Conservation (phyloP, 441 rosid species). For the Pelargonium cotyledonis region DNA sequence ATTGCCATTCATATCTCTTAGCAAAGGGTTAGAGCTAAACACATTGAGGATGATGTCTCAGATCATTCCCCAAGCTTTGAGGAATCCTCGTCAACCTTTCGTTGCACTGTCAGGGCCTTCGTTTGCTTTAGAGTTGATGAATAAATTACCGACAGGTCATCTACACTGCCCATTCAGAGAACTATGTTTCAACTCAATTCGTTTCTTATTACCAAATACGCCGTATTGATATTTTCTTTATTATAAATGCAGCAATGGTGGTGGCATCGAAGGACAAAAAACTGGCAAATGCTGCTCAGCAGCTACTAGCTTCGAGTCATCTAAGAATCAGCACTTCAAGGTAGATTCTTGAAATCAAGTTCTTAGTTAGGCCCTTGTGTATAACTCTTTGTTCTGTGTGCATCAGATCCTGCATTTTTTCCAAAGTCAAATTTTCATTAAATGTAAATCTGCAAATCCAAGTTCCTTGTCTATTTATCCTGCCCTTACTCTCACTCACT, state of each 20-base stretch:
- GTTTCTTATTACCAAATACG: neutral
- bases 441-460: neutral
- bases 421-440: neutral
- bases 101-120: conserved; percentile 87
- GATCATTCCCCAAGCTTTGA: conserved; percentile 65
- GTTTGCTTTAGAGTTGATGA: conserved; percentile 85
- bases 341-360: conserved; percentile 30
- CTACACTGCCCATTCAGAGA: neutral
- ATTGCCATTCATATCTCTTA: conserved; percentile 86
- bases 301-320: conserved; percentile 74
- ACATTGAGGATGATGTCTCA: conserved; percentile 94
- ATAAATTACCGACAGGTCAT: conserved; percentile 76
- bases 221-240: neutral
- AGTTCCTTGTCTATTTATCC: neutral
- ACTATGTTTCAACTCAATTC: neutral
- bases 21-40: conserved; percentile 87
- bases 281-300: conserved; percentile 71
- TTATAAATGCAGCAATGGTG: conserved; percentile 70
- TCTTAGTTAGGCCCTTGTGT: neutral
- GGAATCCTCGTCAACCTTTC: conserved; percentile 78
- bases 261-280: conserved; percentile 88
- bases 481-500: neutral
- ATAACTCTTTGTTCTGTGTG: neutral
- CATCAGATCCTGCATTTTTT: neutral
- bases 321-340: conserved; percentile 83